These are phyloP conservation scores for Fusarium pilosicola DNA, from an alignment of 2,329 filamentous ascomycete genomes.

Conservation along the genomic window DNA sequence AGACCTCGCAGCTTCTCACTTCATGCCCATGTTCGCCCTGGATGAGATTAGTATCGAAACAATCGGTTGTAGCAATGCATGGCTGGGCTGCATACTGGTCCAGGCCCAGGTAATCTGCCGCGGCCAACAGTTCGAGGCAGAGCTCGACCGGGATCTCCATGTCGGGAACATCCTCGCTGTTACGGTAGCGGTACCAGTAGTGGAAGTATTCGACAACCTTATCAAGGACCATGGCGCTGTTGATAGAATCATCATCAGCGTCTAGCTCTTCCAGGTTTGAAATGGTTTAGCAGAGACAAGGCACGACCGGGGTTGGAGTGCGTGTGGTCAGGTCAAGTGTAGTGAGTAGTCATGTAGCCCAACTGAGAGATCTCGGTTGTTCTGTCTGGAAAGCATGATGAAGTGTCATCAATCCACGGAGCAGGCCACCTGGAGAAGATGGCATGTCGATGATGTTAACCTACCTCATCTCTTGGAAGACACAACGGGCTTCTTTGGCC, in stretches of 20 bases:
- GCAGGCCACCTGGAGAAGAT: conserved; percentile 17
- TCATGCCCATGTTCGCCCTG: conserved; percentile 53
- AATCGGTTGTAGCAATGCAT: conserved; percentile 28
- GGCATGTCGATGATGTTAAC: conserved; percentile 31
- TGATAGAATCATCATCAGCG: conserved; percentile 40
- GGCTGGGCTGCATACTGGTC: conserved; percentile 61
- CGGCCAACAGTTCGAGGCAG: conserved; percentile 80
- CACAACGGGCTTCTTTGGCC: conserved; percentile 70
- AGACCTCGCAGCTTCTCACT: conserved; percentile 37
- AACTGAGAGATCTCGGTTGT: conserved; percentile 44
- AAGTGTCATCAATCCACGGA: conserved; percentile 52
- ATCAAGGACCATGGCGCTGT: conserved; percentile 77
- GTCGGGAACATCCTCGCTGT: conserved; percentile 78
- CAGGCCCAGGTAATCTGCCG: conserved; percentile 79
- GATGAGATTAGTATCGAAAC: conserved; percentile 45
- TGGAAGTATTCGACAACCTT: conserved; percentile 87
- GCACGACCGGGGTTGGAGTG: conserved; percentile 22
- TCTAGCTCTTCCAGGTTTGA: conserved; percentile 23
- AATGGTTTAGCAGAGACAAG: conserved; percentile 19
- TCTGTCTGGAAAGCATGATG: conserved; percentile 61
- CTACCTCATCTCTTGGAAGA: conserved; percentile 79
- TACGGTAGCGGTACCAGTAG: conserved; percentile 79
- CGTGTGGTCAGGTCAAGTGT: conserved; percentile 71
- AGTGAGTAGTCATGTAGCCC: conserved; percentile 64
- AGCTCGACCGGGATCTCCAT: conserved; percentile 84